phyloP scores from a whole-genome alignment of 192 early-diverging fungal genomes.

The Rhizophagus sp. region DNA sequence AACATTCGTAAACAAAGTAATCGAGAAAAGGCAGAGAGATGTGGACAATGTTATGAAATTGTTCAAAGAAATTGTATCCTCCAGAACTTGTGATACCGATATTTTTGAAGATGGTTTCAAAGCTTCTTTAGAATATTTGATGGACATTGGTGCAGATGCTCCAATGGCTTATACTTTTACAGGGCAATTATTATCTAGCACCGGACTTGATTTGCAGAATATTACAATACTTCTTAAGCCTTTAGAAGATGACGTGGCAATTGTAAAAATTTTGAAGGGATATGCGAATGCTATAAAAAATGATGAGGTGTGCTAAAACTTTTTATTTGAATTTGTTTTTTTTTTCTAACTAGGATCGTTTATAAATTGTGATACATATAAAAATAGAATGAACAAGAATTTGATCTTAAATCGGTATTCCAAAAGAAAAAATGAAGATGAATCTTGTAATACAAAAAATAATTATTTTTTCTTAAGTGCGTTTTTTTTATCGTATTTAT shows the following conservation, averaged over 20 bases:
- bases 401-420: slow-evolving; percentile 17
- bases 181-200: slow-evolving; percentile 58
- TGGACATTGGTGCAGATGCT: slow-evolving; percentile 73
- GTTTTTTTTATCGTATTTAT: not conserved
- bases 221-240: too few relatives aligned
- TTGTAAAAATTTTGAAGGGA: slow-evolving; percentile 13
- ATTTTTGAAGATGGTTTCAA: slow-evolving; percentile 53
- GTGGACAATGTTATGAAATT: slow-evolving; percentile 52
- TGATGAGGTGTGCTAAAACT: not conserved
- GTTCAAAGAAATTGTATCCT: slow-evolving; percentile 53
- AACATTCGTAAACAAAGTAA: slow-evolving; percentile 37
- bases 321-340: not conserved
- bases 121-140: slow-evolving; percentile 57
- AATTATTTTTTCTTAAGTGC: not conserved
- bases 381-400: slow-evolving; percentile 20
- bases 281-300: slow-evolving; percentile 4
- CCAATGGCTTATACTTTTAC: slow-evolving; percentile 68
- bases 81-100: slow-evolving; percentile 48
- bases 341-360: not conserved
- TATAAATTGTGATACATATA: not conserved
- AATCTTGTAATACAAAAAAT: not conserved
- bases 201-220: slow-evolving; percentile 49
- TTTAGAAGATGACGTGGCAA: not conserved
- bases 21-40: slow-evolving; percentile 59
- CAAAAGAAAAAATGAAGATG: not conserved